phyloP scores from a whole-genome alignment of 768 basidiomycete species.

The Amanita pallidorosea region DNA sequence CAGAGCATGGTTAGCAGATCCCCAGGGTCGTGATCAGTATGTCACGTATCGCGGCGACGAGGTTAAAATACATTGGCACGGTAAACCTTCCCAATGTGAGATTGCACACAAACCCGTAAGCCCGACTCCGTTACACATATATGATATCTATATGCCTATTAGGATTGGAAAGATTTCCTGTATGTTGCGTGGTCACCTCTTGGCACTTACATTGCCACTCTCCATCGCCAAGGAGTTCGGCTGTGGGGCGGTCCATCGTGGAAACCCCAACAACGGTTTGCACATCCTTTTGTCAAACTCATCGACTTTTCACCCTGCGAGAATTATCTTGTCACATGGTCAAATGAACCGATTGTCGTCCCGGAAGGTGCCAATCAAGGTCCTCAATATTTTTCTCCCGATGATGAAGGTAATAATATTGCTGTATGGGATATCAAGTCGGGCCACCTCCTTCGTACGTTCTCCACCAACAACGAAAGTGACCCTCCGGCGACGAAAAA shows the following conservation, averaged over 20 bases:
- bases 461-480: slow-evolving; percentile 53
- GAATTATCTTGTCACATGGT: slow-evolving; percentile 95
- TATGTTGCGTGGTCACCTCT: slow-evolving; percentile 96
- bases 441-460: slow-evolving; percentile 85
- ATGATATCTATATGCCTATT: slow-evolving; percentile 9
- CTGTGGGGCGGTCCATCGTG: slow-evolving; percentile 93
- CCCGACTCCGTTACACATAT: slow-evolving; percentile 7
- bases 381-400: slow-evolving; percentile 77
- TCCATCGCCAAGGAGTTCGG: slow-evolving; percentile 91
- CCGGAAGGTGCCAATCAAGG: slow-evolving; percentile 75
- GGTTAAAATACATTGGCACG: slow-evolving; percentile 87
- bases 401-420: slow-evolving; percentile 93
- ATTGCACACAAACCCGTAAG: slow-evolving; percentile 69
- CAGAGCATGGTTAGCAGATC: slow-evolving; percentile 89
- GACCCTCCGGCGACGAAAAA: slow-evolving; percentile 55
- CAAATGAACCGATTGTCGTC: slow-evolving; percentile 84
- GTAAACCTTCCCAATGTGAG: slow-evolving; percentile 81
- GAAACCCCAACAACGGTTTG: slow-evolving; percentile 82
- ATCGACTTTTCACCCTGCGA: slow-evolving; percentile 98
- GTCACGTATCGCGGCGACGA: slow-evolving; percentile 90
- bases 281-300: slow-evolving; percentile 89
- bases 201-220: slow-evolving; percentile 89
- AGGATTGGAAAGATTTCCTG: slow-evolving; percentile 93
- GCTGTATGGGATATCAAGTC: slow-evolving; percentile 99
- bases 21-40: slow-evolving; percentile 91